A percentile compares a stretch with the other conserved stretches of the same genome.
These are phyloP conservation scores for Cercophora sp. DNA, from an alignment of 495 filamentous ascomycete genomes.

Conservation along the genomic window DNA sequence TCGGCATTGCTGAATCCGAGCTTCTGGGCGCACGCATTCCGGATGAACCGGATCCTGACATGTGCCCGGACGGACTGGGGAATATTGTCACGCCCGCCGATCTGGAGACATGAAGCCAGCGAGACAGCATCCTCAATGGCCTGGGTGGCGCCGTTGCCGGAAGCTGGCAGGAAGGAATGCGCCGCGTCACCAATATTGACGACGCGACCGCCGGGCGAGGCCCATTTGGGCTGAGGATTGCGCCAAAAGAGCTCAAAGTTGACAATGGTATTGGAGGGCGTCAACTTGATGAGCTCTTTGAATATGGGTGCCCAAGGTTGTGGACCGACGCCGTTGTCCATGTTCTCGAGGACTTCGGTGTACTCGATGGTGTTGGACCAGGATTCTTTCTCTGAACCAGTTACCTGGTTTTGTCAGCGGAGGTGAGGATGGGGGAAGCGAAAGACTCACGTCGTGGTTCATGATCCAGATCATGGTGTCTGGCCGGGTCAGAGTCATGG, in stretches of 20 bases:
- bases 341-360: slow-evolving; percentile 51
- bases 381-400: slow-evolving; percentile 45
- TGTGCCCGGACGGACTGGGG: slow-evolving; percentile 45
- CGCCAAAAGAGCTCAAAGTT: slow-evolving; percentile 68
- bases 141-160: slow-evolving; percentile 63
- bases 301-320: slow-evolving; percentile 51
- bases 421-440: background rate
- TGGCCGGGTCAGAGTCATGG: slow-evolving; percentile 43
- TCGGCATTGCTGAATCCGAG: slow-evolving; percentile 54
- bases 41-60: slow-evolving; percentile 49
- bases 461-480: slow-evolving; percentile 54
- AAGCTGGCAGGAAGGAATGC: slow-evolving; percentile 66
- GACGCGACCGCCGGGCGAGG: slow-evolving; percentile 55
- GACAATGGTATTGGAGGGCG: slow-evolving; percentile 53
- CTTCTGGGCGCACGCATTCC: slow-evolving; percentile 54
- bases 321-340: slow-evolving; percentile 43
- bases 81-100: slow-evolving; percentile 59
- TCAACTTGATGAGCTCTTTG: slow-evolving; percentile 54
- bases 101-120: slow-evolving; percentile 57
- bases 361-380: slow-evolving; percentile 51
- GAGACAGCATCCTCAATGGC: slow-evolving; percentile 68
- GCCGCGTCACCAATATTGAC: slow-evolving; percentile 63
- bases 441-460: slow-evolving; percentile 47
- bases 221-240: slow-evolving; percentile 61
- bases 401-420: slow-evolving; percentile 32